Base-by-base conservation (phyloP, 805 yeast species). In the Priceomyces haplophilus region DNA sequence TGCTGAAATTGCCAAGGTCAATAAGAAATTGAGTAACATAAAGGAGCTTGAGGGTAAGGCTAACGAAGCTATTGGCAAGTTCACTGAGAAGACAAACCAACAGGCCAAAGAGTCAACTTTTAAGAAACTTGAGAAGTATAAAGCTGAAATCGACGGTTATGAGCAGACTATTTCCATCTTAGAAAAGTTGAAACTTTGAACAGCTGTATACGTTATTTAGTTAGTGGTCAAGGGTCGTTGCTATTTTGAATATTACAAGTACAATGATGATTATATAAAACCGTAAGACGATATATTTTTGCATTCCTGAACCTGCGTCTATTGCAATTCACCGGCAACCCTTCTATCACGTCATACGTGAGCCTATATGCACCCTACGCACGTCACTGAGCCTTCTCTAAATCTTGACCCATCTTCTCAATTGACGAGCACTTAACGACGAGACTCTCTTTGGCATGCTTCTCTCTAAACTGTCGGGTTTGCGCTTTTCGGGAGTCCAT, bases 141-240 rank as follows among this genome's bases (percentile, higher is more conserved):
- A 68, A 49, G 96, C 98, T 36, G 99, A 91, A 65, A 84, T 90
- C 50, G 93, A 87, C 58, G 95, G 96, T 53, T 78, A 88, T 56
- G 82, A 87, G 59, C 83, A 88, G 43, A 89, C 97, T 45, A 85
- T 93, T 61, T 79, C 77, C 29, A 85, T 88, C 62, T 82, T 91
- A 64, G 87, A 89, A 69, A 82, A 81, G 61, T 77, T 89, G 62
- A 85, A 85, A 70, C 62, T 69, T 37, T 69, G 31, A 27, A 15
- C 31, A 6, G 31, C 15, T 27, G 15, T 27, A 27, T 27, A 42
- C 7, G 10, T 34, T 29, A 10, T n/a, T 29, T 29, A 29, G n/a
- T n/a, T 29, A 7, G 8, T 21, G 8, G 24, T 8, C 24, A 7
- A 21, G 24, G 8, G 24, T 8, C 8, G 6, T 21, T 21, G 24